Evolutionary conservation across 768 basidiomycete species (phyloP).

Genomic region (Tylopilus rubrobrunneus): DNA sequence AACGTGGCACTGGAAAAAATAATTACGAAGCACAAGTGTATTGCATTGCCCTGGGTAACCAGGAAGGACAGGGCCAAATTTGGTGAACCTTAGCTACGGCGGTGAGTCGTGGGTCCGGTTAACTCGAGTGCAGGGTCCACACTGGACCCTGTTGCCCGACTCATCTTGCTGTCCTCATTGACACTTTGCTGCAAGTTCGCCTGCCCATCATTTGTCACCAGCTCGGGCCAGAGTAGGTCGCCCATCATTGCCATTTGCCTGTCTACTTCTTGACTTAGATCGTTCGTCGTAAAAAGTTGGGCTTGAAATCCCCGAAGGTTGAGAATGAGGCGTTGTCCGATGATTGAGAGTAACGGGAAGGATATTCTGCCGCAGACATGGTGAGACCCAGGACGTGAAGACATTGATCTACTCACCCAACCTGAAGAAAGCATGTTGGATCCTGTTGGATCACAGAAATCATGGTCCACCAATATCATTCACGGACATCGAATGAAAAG

Average conservation of each 20-base stretch:
- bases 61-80: no score
- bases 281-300: background rate
- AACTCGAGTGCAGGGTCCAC: no score
- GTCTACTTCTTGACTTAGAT: slow-evolving; percentile 18
- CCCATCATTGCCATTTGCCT: slow-evolving; percentile 12
- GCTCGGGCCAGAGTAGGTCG: background rate
- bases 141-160: no score
- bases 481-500: background rate
- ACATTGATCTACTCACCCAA: background rate
- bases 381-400: background rate
- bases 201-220: background rate
- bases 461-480: no score
- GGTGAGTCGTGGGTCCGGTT: no score
- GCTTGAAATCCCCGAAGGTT: slow-evolving; percentile 11
- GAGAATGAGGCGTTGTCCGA: slow-evolving; percentile 19
- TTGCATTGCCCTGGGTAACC: no score
- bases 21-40: no score
- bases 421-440: slow-evolving; percentile 5
- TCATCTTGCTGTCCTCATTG: background rate
- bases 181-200: background rate
- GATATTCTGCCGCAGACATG: slow-evolving; percentile 8
- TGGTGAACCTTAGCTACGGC: no score
- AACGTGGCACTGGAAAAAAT: no score
- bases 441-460: slow-evolving; percentile 2
- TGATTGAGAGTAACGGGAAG: slow-evolving; percentile 7